Percentiles rank a stretch among this genome's conserved stretches.
phyloP scores from a whole-genome alignment of 1,284 basidiomycete genomes.

The Rhizoctonia solani region DNA sequence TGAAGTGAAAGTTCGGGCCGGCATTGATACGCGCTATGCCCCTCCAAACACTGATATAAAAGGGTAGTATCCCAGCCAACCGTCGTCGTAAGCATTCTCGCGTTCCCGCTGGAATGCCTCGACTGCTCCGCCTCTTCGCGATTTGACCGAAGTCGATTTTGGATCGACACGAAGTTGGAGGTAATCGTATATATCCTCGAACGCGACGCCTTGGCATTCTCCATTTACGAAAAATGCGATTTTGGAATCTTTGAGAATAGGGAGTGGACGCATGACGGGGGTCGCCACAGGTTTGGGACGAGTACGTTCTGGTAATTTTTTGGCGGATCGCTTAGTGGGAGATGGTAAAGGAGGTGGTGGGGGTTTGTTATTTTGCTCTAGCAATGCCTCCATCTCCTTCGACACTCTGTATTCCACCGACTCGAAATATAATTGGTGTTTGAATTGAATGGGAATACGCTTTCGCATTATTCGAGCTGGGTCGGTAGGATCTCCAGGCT shows the following conservation, averaged over 20 bases:
- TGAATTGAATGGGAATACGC: slow-evolving; percentile 91
- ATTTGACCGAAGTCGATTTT: slow-evolving; percentile 39
- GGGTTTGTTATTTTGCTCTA: slow-evolving; percentile 55
- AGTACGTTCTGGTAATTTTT: slow-evolving; percentile 44
- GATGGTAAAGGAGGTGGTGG: slow-evolving; percentile 48
- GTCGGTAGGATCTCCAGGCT: slow-evolving; percentile 59
- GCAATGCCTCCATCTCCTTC: slow-evolving; percentile 92
- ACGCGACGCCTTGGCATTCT: slow-evolving; percentile 82
- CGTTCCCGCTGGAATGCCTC: slow-evolving; percentile 68
- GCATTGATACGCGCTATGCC: slow-evolving; percentile 86
- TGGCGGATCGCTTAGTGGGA: slow-evolving; percentile 52
- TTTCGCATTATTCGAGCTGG: slow-evolving; percentile 76
- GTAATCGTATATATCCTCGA: slow-evolving; percentile 88
- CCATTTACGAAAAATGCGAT: slow-evolving; percentile 95
- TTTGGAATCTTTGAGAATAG: slow-evolving; percentile 71
- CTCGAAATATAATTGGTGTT: slow-evolving; percentile 97
- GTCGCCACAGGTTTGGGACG: slow-evolving; percentile 44
- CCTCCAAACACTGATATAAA: slow-evolving; percentile 93
- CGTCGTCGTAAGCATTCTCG: slow-evolving; percentile 90
- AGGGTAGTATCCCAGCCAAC: slow-evolving; percentile 93
- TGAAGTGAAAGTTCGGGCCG: slow-evolving; percentile 81
- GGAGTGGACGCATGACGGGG: slow-evolving; percentile 63
- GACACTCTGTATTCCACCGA: slow-evolving; percentile 85
- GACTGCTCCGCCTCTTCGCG: slow-evolving; percentile 55
- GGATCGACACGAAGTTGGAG: slow-evolving; percentile 68